A percentile compares a stretch with the other conserved stretches of the same genome.
Conservation (phyloP, 1,284 basidiomycete genomes). For the Boletus mariae region DNA sequence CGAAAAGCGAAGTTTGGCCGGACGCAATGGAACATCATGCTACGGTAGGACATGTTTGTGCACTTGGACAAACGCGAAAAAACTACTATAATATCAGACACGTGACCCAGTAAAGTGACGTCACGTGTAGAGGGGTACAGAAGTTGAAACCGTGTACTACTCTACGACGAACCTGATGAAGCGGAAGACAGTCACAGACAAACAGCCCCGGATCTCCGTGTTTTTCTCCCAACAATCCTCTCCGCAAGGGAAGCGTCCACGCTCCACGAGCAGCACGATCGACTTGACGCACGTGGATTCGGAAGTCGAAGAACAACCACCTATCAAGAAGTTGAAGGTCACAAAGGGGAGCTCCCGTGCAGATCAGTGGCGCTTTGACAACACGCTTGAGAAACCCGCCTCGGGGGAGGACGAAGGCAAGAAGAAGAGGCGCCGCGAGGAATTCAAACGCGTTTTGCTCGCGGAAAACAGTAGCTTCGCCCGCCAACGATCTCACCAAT, state of each 20-base stretch:
- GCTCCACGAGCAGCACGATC: conserved; percentile 38
- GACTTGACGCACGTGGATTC: conserved; percentile 52
- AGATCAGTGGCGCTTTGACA: conserved; percentile 38
- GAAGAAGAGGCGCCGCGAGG: conserved; percentile 39
- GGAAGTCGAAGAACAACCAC: conserved; percentile 33
- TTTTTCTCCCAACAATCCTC: conserved; percentile 46
- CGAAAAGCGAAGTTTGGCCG: conserved; percentile 4
- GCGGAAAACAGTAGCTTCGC: conserved; percentile 40
- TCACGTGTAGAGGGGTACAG: conserved; percentile 1
- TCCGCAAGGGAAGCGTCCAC: conserved; percentile 27
- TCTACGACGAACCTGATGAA: conserved; percentile 17
- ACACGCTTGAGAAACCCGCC: conserved; percentile 14
- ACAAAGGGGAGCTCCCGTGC: conserved; percentile 11
- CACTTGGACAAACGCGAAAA: conserved; percentile 2
- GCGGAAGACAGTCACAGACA: conserved; percentile 15
- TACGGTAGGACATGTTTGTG: conserved; percentile 14
- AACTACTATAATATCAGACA: conserved; percentile 7
- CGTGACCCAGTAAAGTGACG: conserved; percentile 27
- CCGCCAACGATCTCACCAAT: conserved; percentile 5
- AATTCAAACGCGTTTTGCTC: conserved; percentile 55
- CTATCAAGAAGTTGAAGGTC: conserved; percentile 37
- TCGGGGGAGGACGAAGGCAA: conserved; percentile 16
- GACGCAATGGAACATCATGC: conserved; percentile 1
- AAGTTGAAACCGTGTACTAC: too few species aligned
- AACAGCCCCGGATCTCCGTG: conserved; percentile 50